A percentile compares a stretch with the other conserved stretches of the same genome.
Evolutionary conservation across 2,329 filamentous ascomycete species (phyloP).

Genomic region (Fusarium marasasianum): DNA sequence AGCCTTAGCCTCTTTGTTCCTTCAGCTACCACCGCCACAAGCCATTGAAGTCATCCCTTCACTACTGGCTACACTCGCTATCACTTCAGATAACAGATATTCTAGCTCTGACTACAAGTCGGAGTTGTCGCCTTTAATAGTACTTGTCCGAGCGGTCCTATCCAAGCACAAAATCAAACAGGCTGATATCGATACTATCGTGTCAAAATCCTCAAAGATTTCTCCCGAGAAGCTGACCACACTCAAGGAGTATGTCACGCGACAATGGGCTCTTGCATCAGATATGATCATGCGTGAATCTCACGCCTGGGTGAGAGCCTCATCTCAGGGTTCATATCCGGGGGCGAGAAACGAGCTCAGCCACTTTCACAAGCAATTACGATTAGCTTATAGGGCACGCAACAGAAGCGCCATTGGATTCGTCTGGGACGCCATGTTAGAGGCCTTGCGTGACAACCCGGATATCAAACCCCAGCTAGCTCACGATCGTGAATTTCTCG

Average conservation of each 20-base stretch:
- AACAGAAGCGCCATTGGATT: conserved; percentile 43
- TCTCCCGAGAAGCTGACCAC: conserved; percentile 27
- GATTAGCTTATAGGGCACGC: conserved; percentile 43
- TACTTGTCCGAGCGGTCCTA: conserved; percentile 40
- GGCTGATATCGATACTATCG: conserved; percentile 30
- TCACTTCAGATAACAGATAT: conserved; percentile 43
- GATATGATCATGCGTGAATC: conserved; percentile 38
- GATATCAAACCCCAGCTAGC: conserved; percentile 44
- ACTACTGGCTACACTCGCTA: conserved; percentile 47
- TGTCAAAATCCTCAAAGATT: conserved; percentile 28
- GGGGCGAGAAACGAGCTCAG: background rate
- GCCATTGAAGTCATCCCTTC: conserved; percentile 43
- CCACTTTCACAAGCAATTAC: conserved; percentile 45
- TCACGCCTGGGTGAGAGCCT: conserved; percentile 33
- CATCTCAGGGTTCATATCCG: background rate
- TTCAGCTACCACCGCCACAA: conserved; percentile 42
- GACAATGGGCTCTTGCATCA: conserved; percentile 43
- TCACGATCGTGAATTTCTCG: conserved; percentile 48
- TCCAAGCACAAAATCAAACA: conserved; percentile 24
- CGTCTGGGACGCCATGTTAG: conserved; percentile 49
- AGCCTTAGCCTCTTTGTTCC: conserved; percentile 46
- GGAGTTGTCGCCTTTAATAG: conserved; percentile 44
- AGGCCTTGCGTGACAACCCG: conserved; percentile 37
- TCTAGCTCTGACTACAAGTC: conserved; percentile 10
- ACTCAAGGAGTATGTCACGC: conserved; percentile 41